Percentiles rank a stretch among this genome's conserved stretches.
Conservation (phyloP, 495 filamentous ascomycete genomes). For the Podospora anserina region DNA sequence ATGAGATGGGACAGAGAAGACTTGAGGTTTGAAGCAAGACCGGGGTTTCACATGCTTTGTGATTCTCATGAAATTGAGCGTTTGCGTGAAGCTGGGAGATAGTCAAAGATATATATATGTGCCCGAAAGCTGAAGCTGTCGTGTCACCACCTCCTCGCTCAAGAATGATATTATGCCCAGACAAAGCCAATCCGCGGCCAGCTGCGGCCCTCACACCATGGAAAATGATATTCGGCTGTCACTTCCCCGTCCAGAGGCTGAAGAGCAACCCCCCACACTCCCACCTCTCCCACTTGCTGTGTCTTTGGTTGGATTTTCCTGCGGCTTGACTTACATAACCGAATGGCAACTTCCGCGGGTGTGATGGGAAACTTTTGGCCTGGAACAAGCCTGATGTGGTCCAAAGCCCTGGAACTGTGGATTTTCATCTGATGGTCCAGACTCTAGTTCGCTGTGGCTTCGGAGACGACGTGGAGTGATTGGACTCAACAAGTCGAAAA, state of each 20-base stretch:
- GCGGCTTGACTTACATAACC: slow-evolving; percentile 8
- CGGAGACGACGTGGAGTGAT: neutral
- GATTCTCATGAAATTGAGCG: too few species aligned
- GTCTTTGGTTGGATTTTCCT: neutral
- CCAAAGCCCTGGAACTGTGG: neutral
- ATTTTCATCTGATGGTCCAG: neutral
- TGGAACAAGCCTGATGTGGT: neutral
- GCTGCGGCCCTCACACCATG: too few species aligned
- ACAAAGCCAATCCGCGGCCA: neutral
- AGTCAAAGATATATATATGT: neutral
- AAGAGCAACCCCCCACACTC: neutral
- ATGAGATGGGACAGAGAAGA: neutral
- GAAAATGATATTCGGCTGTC: neutral
- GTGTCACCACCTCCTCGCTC: neutral
- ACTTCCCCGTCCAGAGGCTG: neutral
- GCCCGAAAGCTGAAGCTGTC: neutral
- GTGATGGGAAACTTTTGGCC: neutral
- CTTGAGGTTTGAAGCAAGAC: neutral
- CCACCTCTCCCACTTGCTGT: neutral
- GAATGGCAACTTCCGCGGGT: slow-evolving; percentile 7
- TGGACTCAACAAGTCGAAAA: neutral
- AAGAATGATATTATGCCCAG: neutral
- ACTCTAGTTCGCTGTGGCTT: neutral
- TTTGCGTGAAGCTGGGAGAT: too few species aligned
- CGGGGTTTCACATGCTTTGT: too few species aligned